Percentiles rank a stretch among this genome's conserved stretches.
Evolutionary conservation across 1,284 basidiomycete genomes (phyloP).

Genomic region (Boletellus deceptivus): DNA sequence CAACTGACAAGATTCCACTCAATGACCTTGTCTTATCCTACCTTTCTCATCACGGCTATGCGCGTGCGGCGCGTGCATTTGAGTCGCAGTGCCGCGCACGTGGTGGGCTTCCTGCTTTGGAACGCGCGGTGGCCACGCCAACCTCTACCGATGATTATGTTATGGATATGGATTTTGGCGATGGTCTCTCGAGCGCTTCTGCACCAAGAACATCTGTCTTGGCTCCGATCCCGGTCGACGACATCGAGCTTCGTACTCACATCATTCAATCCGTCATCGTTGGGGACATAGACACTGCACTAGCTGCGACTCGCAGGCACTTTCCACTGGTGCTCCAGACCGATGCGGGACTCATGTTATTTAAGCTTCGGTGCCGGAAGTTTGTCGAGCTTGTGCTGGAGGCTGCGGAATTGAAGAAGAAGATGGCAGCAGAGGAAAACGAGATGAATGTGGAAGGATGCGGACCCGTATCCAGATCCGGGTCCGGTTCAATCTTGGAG

Average conservation of each 20-base stretch:
- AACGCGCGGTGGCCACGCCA: conserved; percentile 5
- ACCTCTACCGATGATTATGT: conserved; percentile 42
- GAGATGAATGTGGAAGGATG: conserved; percentile 28
- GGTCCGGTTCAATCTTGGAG: conserved; percentile 25
- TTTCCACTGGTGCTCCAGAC: conserved; percentile 65
- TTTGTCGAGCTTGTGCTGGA: conserved; percentile 78
- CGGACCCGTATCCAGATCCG: conserved; percentile 28
- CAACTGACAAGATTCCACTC: conserved; percentile 40
- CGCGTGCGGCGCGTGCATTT: conserved; percentile 64
- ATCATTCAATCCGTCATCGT: conserved; percentile 65
- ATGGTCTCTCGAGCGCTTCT: conserved; percentile 13
- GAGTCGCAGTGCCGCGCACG: conserved; percentile 44
- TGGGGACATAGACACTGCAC: conserved; percentile 74
- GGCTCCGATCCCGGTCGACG: conserved; percentile 34
- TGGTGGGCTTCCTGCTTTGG: conserved; percentile 21
- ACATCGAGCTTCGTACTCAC: conserved; percentile 62
- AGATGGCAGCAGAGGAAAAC: conserved; percentile 42
- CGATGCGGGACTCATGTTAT: conserved; percentile 64
- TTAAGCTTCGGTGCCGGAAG: conserved; percentile 77
- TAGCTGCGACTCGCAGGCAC: conserved; percentile 50
- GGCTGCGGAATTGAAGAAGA: conserved; percentile 63
- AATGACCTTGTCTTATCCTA: conserved; percentile 77
- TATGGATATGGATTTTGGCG: conserved; percentile 42
- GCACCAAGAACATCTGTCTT: conserved; percentile 5
- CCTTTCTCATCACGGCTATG: conserved; percentile 78